Evolutionary conservation across 176 grass and related monocot genomes (phyloP).

Genomic region (Avena insularis): DNA sequence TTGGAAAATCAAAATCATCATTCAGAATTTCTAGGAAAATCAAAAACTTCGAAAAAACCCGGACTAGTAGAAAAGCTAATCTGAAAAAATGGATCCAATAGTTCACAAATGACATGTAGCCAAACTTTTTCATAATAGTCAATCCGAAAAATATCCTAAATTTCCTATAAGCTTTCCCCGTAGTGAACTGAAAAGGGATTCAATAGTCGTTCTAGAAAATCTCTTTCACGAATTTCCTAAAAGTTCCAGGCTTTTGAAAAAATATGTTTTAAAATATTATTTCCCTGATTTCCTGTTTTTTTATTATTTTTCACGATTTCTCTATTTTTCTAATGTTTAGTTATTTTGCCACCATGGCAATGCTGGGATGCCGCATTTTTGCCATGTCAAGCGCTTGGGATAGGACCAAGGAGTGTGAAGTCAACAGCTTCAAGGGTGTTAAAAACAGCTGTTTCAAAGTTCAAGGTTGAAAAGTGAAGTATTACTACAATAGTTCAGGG

Average conservation of each 20-base stretch:
- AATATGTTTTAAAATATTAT: too few species aligned
- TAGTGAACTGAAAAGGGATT: not conserved
- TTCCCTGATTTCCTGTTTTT: not conserved
- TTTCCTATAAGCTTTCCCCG: not conserved
- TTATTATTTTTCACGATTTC: not conserved
- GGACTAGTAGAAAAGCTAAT: not conserved
- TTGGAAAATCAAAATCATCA: not conserved
- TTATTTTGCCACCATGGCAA: not conserved
- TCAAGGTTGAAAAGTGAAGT: not conserved
- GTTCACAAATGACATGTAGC: not conserved
- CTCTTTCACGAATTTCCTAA: not conserved
- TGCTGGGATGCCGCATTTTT: not conserved
- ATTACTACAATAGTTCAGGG: too few species aligned
- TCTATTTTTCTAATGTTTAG: not conserved
- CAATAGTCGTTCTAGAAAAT: not conserved
- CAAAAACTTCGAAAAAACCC: not conserved
- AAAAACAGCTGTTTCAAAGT: not conserved
- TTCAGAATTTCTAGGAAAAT: not conserved
- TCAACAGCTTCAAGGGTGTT: not conserved
- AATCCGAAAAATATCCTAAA: not conserved
- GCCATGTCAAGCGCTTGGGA: too few species aligned
- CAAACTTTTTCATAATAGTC: slow-evolving; percentile 1
- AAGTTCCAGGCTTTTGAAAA: too few species aligned
- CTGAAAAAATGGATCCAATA: not conserved
- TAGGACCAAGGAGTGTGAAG: too few species aligned